phyloP scores from a whole-genome alignment of 495 filamentous ascomycete species.

The Pseudotulostoma volvatum region DNA sequence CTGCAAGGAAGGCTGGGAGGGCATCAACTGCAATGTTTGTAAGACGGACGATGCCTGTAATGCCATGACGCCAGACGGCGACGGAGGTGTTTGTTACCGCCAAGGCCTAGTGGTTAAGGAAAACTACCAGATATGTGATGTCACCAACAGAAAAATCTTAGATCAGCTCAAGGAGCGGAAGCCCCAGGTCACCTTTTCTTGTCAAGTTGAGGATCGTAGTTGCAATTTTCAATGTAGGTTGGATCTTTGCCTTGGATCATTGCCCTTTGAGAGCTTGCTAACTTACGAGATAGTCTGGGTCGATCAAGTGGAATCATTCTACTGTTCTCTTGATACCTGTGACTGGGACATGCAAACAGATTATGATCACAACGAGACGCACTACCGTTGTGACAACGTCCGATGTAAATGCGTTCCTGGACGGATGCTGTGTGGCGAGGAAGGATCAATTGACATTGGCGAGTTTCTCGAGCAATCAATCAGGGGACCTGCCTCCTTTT shows the following conservation, averaged over 20 bases:
- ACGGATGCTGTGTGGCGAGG: slow-evolving; percentile 83
- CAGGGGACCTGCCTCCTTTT: slow-evolving; percentile 71
- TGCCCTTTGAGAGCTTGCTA: slow-evolving; percentile 12
- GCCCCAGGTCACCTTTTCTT: slow-evolving; percentile 88
- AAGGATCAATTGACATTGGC: slow-evolving; percentile 77
- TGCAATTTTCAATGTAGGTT: slow-evolving; percentile 86
- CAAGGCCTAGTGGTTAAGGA: slow-evolving; percentile 79
- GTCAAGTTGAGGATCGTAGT: slow-evolving; percentile 49
- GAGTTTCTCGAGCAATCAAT: slow-evolving; percentile 72
- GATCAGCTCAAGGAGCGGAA: slow-evolving; percentile 67
- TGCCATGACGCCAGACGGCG: slow-evolving; percentile 61
- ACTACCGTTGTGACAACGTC: slow-evolving; percentile 70
- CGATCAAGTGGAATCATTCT: slow-evolving; percentile 85
- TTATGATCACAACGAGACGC: slow-evolving; percentile 59
- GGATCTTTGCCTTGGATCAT: neutral
- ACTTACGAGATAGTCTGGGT: slow-evolving; percentile 62
- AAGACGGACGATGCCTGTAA: slow-evolving; percentile 65
- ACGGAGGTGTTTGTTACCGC: slow-evolving; percentile 79
- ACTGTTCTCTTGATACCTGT: slow-evolving; percentile 76
- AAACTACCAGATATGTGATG: slow-evolving; percentile 95
- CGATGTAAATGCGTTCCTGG: slow-evolving; percentile 76
- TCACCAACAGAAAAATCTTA: slow-evolving; percentile 85
- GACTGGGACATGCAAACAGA: slow-evolving; percentile 49
- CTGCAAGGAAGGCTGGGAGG: slow-evolving; percentile 90
- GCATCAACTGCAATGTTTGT: slow-evolving; percentile 98